These are phyloP conservation scores for Phallus indusiatus DNA, from an alignment of 768 basidiomycete species.

Conservation along the genomic window DNA sequence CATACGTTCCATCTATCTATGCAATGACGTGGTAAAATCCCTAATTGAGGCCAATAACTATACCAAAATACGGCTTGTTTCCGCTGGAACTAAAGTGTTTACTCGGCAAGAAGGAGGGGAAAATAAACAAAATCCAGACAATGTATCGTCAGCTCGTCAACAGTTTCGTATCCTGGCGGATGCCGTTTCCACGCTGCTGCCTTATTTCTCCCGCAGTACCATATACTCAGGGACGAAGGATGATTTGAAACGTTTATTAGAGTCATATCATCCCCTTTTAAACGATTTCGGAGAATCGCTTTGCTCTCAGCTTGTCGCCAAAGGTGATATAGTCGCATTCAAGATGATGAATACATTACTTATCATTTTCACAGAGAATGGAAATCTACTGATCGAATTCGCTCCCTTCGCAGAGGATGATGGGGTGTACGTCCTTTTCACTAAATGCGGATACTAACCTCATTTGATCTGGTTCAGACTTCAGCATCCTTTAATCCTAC, in stretches of 20 bases:
- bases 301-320: constrained; percentile 37
- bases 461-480: constrained; percentile 33
- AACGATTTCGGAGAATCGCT: constrained; percentile 56
- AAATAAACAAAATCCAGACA: constrained; percentile 36
- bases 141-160: constrained; percentile 28
- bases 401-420: constrained; percentile 41
- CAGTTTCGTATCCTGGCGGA: constrained; percentile 77
- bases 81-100: constrained; percentile 92
- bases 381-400: constrained; percentile 69
- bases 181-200: constrained; percentile 75
- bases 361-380: constrained; percentile 35
- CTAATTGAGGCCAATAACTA: constrained; percentile 78
- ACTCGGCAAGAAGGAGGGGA: constrained; percentile 71
- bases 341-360: constrained; percentile 1
- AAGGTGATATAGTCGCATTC: constrained; percentile 33
- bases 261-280: constrained; percentile 73
- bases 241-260: constrained; percentile 57
- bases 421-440: constrained; percentile 37
- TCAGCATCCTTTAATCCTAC: constrained; percentile 76
- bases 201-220: constrained; percentile 56
- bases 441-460: no score
- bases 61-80: constrained; percentile 73
- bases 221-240: constrained; percentile 51
- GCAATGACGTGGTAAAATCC: constrained; percentile 75
- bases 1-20: constrained; percentile 73